phyloP scores from a whole-genome alignment of 805 yeast genomes.

The Cyberlindnera japonica region DNA sequence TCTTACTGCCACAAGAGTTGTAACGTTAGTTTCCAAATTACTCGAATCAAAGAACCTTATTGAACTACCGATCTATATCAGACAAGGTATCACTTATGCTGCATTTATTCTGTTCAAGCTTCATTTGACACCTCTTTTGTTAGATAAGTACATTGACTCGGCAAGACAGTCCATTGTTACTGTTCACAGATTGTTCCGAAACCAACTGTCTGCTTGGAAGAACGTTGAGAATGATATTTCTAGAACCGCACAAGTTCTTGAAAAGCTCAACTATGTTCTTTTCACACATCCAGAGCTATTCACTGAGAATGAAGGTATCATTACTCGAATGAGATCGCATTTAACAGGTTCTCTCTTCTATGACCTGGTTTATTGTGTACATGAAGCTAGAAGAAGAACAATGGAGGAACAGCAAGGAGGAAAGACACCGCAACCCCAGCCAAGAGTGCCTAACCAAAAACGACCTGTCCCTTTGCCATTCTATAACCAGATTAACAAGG shows the following conservation, averaged over 20 bases:
- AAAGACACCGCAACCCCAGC: conserved; percentile 24
- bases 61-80: conserved; percentile 80
- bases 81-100: conserved; percentile 82
- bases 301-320: conserved; percentile 66
- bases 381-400: conserved; percentile 82
- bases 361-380: conserved; percentile 91
- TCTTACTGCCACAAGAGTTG: conserved; percentile 72
- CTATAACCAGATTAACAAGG: conserved; percentile 85
- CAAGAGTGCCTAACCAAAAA: conserved; percentile 18
- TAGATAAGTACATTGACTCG: conserved; percentile 70
- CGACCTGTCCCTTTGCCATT: conserved; percentile 67
- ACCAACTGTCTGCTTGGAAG: conserved; percentile 88
- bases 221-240: conserved; percentile 82
- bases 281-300: conserved; percentile 85
- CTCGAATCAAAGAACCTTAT: conserved; percentile 66
- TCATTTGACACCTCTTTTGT: conserved; percentile 70
- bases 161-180: conserved; percentile 93
- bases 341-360: conserved; percentile 87
- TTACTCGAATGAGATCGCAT: conserved; percentile 87
- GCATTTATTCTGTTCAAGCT: conserved; percentile 76
- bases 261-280: conserved; percentile 80
- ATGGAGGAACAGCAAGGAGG: conserved; percentile 37
- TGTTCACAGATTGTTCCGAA: conserved; percentile 81
- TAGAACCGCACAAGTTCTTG: conserved; percentile 86
- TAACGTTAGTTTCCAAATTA: conserved; percentile 71